Base-by-base conservation (phyloP, 1,284 basidiomycete genomes). In the Apiotrichum mycotoxinovorans region DNA sequence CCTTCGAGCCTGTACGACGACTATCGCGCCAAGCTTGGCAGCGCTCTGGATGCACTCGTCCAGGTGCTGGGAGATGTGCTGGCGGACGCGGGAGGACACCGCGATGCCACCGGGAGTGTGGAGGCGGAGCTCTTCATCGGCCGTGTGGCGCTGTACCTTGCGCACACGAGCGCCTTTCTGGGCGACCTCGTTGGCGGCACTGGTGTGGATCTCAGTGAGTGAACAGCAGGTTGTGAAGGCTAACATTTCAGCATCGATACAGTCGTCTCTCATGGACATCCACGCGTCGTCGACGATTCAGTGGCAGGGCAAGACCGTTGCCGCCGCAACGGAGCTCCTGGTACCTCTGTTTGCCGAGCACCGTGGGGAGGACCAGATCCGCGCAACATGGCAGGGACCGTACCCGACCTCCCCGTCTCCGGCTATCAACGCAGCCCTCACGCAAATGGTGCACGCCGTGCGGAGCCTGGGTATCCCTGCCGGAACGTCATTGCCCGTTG, bases 51-150 rank as follows among this genome's bases (percentile, higher is more conserved):
- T 5, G 54, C 54, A 0, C 51, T 78, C 22, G 65, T 71, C 1
- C 51, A 54, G 18, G 57, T 56, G 4, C 56, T 77, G 41, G 56
- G 66, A 10, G 62, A 56, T 25, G 65, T 70, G 20, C 56, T 75
- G 23, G 69, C 64, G 3, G 59, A 53, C 18, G 60, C 71, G 9
- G 65, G 57, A 14, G 44, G 43, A 0, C 41, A 53, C 22, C 23
- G 64, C n/a, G 66, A 66, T 34, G 63, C 59, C 1, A 66, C 64
- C 15, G 59, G 56, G 2, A 63, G 60, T 14, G 56, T 75, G 22
- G 70, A 71, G 41, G 67, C 66, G 10, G 72, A 75, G 50, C 52
- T 76, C 41, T 72, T 76, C 40, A 59, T 76, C 15, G 75, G 75
- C 1, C 61, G 75, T 20, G 64, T 77, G 1, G 72, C 75, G 10